Conservation (phyloP, 83 land plant species). For the Picea mariana region DNA sequence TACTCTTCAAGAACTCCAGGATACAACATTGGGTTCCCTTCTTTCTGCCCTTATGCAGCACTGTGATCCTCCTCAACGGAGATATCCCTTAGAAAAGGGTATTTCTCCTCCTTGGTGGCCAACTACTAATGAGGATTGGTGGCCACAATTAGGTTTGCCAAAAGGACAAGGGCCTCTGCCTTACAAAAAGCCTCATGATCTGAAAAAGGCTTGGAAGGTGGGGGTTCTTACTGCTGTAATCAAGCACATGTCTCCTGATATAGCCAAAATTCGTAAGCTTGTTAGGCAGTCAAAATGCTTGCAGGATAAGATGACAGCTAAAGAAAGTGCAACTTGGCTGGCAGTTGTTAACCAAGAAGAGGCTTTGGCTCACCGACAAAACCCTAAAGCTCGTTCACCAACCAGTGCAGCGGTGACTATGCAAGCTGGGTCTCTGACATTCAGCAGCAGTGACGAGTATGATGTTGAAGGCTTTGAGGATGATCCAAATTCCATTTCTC, state of each 20-base stretch:
- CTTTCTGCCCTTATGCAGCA: no score
- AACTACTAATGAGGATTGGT: constrained; percentile 48
- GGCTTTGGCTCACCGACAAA: neutral
- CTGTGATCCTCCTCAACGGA: constrained; percentile 46
- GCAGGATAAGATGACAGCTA: constrained; percentile 41
- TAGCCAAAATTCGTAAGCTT: constrained; percentile 56
- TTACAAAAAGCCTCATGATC: constrained; percentile 46
- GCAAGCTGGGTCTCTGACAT: constrained; percentile 31
- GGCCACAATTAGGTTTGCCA: constrained; percentile 52
- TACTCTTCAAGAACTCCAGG: constrained; percentile 48
- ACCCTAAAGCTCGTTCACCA: constrained; percentile 44
- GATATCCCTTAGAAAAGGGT: constrained; percentile 61
- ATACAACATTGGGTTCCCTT: constrained; percentile 37
- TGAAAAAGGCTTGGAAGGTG: constrained; percentile 41
- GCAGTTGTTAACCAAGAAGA: constrained; percentile 28
- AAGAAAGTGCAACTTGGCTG: constrained; percentile 38
- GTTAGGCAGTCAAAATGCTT: constrained; percentile 56
- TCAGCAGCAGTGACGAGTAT: constrained; percentile 26
- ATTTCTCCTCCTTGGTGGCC: constrained; percentile 63
- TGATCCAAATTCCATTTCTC: constrained; percentile 13
- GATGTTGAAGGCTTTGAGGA: constrained; percentile 27
- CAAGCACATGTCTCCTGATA: constrained; percentile 63
- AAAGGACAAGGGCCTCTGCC: constrained; percentile 57
- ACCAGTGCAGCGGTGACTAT: constrained; percentile 7
- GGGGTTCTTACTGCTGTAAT: constrained; percentile 56